A percentile compares a stretch with the other conserved stretches of the same genome.
These are phyloP conservation scores for Trichoderma parareesei DNA, from an alignment of 495 filamentous ascomycete species.

Conservation along the genomic window DNA sequence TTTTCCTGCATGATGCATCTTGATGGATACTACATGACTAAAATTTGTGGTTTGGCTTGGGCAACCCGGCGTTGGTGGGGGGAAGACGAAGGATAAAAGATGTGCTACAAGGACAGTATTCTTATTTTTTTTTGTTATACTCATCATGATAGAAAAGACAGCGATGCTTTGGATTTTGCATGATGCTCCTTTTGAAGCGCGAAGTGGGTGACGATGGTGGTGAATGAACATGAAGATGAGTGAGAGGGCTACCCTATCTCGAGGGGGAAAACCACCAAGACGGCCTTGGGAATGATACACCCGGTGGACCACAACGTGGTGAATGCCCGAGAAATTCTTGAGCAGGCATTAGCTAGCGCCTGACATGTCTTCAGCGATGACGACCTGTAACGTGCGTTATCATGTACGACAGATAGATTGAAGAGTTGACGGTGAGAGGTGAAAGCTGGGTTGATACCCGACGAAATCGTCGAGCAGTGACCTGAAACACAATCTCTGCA, in stretches of 20 bases:
- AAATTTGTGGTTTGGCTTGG: neutral
- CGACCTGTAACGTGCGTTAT: neutral
- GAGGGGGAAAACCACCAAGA: too few species aligned
- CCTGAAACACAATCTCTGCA: neutral
- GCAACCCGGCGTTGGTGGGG: neutral
- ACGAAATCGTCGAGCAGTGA: conserved; percentile 9
- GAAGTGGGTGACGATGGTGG: too few species aligned
- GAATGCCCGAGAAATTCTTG: too few species aligned
- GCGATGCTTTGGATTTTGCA: conserved; percentile 7
- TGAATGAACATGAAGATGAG: too few species aligned
- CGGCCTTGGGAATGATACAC: too few species aligned
- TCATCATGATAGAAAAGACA: conserved; percentile 18
- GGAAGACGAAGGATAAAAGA: neutral
- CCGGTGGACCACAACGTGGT: too few species aligned
- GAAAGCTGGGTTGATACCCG: conserved; percentile 9
- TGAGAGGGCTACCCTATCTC: too few species aligned
- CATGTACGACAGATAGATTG: conserved; percentile 2
- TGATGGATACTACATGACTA: neutral
- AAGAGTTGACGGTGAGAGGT: neutral
- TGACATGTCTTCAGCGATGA: too few species aligned
- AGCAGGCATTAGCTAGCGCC: too few species aligned
- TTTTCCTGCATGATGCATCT: neutral
- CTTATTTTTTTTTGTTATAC: neutral
- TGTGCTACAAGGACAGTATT: neutral
- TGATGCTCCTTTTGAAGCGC: neutral